phyloP scores from a whole-genome alignment of 2,329 filamentous ascomycete genomes.

The Trichoderma hamatum region DNA sequence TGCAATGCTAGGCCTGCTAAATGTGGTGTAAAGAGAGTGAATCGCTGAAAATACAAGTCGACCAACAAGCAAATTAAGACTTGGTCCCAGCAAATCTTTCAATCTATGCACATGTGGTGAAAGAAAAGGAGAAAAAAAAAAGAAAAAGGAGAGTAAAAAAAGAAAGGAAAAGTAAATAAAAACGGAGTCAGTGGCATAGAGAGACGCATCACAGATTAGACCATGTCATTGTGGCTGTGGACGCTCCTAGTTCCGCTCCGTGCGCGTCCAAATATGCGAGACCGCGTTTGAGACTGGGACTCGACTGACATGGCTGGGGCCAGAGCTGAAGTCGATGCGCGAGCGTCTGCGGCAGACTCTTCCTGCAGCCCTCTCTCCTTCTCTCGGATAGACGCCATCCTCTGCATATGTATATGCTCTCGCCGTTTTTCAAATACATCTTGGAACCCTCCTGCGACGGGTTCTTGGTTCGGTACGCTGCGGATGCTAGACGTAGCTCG shows the following conservation, averaged over 20 bases:
- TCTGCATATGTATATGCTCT: slow-evolving; percentile 41
- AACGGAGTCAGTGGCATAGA: background rate
- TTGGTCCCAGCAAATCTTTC: slow-evolving; percentile 12
- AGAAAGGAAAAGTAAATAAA: background rate
- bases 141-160: background rate
- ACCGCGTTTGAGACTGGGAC: slow-evolving; percentile 34
- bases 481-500: slow-evolving; percentile 28
- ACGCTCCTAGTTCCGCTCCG: slow-evolving; percentile 37
- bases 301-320: slow-evolving; percentile 32
- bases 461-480: slow-evolving; percentile 37
- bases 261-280: slow-evolving; percentile 37
- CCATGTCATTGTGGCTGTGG: slow-evolving; percentile 34
- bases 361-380: slow-evolving; percentile 39
- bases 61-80: background rate
- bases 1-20: slow-evolving; percentile 17
- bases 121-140: background rate
- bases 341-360: slow-evolving; percentile 35
- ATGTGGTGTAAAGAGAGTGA: background rate
- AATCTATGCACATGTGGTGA: slow-evolving; percentile 5
- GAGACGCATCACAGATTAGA: slow-evolving; percentile 28
- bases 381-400: slow-evolving; percentile 44
- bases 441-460: slow-evolving; percentile 46
- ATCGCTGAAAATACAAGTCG: slow-evolving; percentile 13
- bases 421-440: slow-evolving; percentile 51
- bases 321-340: slow-evolving; percentile 37